Conservation (phyloP, 1,284 basidiomycete genomes). For the Sporisorium exsertum region DNA sequence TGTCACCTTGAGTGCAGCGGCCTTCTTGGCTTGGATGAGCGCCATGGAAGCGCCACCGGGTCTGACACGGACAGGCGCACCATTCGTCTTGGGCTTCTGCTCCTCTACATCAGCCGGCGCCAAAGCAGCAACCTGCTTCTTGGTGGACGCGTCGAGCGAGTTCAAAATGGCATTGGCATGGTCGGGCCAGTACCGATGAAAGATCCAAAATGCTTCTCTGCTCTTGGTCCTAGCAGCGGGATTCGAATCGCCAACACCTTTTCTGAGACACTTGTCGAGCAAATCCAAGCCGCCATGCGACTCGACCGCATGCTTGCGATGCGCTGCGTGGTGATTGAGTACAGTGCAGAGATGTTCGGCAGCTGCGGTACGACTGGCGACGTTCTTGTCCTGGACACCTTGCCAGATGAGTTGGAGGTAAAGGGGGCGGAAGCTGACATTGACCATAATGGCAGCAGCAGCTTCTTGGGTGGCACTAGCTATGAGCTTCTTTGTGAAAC, state of each 20-base stretch:
- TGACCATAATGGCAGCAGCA: slow-evolving; percentile 77
- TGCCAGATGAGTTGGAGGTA: slow-evolving; percentile 80
- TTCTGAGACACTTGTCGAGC: slow-evolving; percentile 78
- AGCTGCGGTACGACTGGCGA: slow-evolving; percentile 80
- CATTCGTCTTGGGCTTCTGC: slow-evolving; percentile 23
- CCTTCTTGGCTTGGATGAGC: slow-evolving; percentile 65
- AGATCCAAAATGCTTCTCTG: slow-evolving; percentile 83
- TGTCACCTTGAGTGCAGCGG: slow-evolving; percentile 53
- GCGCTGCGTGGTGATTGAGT: slow-evolving; percentile 63
- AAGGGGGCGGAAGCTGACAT: slow-evolving; percentile 78
- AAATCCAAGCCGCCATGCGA: slow-evolving; percentile 72
- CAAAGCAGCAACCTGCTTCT: slow-evolving; percentile 85
- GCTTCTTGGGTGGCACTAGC: slow-evolving; percentile 86
- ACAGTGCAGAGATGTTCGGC: slow-evolving; percentile 67
- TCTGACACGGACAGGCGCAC: slow-evolving; percentile 24
- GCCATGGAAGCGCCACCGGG: slow-evolving; percentile 59
- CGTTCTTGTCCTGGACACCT: slow-evolving; percentile 84
- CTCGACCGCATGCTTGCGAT: slow-evolving; percentile 66
- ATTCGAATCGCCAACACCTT: slow-evolving; percentile 81
- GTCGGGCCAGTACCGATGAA: slow-evolving; percentile 80
- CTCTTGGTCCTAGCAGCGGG: slow-evolving; percentile 81
- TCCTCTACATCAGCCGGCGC: slow-evolving; percentile 38
- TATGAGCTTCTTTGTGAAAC: slow-evolving; percentile 93
- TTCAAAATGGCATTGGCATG: slow-evolving; percentile 77
- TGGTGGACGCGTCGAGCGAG: slow-evolving; percentile 77